Conservation (phyloP, 805 yeast genomes). For the Starmerella etchellsii region DNA sequence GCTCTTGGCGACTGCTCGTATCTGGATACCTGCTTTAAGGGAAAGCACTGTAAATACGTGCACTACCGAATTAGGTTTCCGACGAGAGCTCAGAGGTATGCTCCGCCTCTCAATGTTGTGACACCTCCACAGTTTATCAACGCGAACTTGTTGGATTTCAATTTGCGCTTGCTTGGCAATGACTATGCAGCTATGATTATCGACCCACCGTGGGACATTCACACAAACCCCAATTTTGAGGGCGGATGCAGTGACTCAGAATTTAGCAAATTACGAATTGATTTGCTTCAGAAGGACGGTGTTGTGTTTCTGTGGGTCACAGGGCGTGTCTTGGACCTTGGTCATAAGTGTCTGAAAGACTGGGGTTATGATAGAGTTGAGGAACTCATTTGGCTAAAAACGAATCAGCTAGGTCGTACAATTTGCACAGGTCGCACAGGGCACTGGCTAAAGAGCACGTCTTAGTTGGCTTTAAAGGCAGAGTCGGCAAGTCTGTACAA, state of each 20-base stretch:
- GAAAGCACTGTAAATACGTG: constrained; percentile 63
- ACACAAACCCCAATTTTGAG: constrained; percentile 42
- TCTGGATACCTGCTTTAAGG: constrained; percentile 83
- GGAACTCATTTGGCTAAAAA: constrained; percentile 82
- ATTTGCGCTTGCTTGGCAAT: constrained; percentile 59
- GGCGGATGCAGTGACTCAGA: constrained; percentile 48
- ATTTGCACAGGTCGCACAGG: constrained; percentile 95
- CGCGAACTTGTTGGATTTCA: constrained; percentile 67
- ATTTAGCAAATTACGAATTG: constrained; percentile 50
- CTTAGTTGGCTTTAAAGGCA: constrained; percentile 77
- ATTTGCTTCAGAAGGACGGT: constrained; percentile 69
- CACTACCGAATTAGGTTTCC: constrained; percentile 42
- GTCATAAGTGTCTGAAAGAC: constrained; percentile 55
- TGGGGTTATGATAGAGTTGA: constrained; percentile 78
- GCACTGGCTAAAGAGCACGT: constrained; percentile 94
- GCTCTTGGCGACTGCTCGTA: constrained; percentile 83
- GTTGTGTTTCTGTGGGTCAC: constrained; percentile 84
- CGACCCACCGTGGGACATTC: constrained; percentile 96
- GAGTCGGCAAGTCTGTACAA: constrained; percentile 34
- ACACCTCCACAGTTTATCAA: constrained; percentile 60
- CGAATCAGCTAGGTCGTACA: constrained; percentile 75
- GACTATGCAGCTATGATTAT: constrained; percentile 69
- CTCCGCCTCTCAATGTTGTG: not conserved
- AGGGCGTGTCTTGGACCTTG: constrained; percentile 82
- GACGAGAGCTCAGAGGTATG: not conserved